Base-by-base conservation (phyloP, 441 rosid genomes). In the Jatropha podagrica region DNA sequence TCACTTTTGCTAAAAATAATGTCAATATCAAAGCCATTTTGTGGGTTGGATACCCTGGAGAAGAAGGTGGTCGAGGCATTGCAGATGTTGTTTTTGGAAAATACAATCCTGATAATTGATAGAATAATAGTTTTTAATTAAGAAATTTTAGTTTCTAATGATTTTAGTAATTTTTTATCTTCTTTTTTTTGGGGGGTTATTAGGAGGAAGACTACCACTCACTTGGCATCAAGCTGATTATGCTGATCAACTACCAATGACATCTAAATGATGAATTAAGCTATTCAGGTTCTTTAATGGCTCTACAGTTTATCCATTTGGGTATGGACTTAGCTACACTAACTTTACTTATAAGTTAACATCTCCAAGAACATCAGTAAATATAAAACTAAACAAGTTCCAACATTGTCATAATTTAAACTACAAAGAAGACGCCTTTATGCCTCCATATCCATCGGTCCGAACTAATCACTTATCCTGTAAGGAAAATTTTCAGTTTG, bases 201-300 rank as follows among this genome's bases (percentile, higher is more conserved):
- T 1, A 75, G 84, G 87, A 76, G 90, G 90, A 69, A 85, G 82
- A 68, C 79, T 85, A 13, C 86, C 88, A 32, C 73, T 83, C 38
- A 83, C 32, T 32, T 32, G 1, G 32, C 32, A 32, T 32, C 32
- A 32, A 32, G 2, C 32, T 1, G 2, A 32, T 32, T 32, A 1
- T 32, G 32, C 1, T 32, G 32, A 32, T 32, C 32, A 32, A 32
- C 69, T 85, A 18, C 83, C 85, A 18, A 85, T 85, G 87, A 82
- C 85, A 6, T 81, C 83, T 32, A 66, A 74, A 83, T 51, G 27
- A 78, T 42, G 76, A 78, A 18, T 12, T 76, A 26, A 78, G 81
- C 38, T 84, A 66, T 88, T 86, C 0, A 88, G 1, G 90, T 2
- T 32, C 32, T 32, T 32, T 32, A 32, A 32, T 32, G 32, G 32